Evolutionary conservation across 257 asterid genomes (phyloP).

Genomic region (Nicotiana noctiflora): DNA sequence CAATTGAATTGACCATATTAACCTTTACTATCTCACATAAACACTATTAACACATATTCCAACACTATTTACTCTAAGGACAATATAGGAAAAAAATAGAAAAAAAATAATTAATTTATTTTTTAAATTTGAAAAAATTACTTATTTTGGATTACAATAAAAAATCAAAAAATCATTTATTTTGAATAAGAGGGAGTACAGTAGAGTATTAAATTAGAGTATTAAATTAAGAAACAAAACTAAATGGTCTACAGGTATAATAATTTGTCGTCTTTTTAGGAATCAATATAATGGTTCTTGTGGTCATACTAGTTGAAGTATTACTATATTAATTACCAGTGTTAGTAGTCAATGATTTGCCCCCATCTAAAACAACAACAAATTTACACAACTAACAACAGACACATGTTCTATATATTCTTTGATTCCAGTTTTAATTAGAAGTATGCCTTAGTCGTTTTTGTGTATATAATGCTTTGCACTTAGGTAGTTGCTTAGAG

Average conservation of each 20-base stretch:
- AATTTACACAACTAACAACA: slow-evolving; percentile 9
- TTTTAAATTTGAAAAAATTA: too few species aligned
- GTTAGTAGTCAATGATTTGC: slow-evolving; percentile 14
- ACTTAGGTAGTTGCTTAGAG: slow-evolving; percentile 10
- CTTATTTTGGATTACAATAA: too few species aligned
- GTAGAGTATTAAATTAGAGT: too few species aligned
- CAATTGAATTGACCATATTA: too few species aligned
- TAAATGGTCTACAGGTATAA: not conserved
- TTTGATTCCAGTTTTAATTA: not conserved
- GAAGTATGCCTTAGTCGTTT: not conserved
- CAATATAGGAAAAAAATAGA: too few species aligned
- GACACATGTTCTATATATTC: slow-evolving; percentile 4
- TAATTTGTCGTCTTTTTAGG: not conserved
- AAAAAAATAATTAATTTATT: too few species aligned
- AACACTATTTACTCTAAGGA: too few species aligned
- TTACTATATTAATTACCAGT: not conserved
- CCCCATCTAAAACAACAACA: slow-evolving; percentile 3
- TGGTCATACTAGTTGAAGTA: slow-evolving; percentile 1
- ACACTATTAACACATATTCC: too few species aligned
- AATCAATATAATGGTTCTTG: not conserved
- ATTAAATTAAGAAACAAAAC: not conserved
- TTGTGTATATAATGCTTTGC: slow-evolving; percentile 4
- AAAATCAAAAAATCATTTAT: too few species aligned
- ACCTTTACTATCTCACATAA: too few species aligned
- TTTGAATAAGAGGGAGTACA: too few species aligned